phyloP scores from a whole-genome alignment of 1,284 basidiomycete genomes.

The Ustilago lituana region DNA sequence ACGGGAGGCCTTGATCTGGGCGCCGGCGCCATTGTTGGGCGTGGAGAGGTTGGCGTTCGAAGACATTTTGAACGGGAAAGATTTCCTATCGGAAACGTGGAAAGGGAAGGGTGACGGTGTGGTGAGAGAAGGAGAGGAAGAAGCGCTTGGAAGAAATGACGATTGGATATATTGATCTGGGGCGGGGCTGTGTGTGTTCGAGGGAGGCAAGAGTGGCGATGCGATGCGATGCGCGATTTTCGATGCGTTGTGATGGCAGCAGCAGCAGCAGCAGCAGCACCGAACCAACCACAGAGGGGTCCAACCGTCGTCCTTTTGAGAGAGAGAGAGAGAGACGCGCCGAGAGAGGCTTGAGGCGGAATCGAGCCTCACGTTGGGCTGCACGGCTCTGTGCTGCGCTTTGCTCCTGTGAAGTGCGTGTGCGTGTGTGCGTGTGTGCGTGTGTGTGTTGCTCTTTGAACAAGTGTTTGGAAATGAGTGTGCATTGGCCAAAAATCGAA shows the following conservation, averaged over 20 bases:
- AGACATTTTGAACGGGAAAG: conserved; percentile 33
- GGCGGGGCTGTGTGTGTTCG: not conserved
- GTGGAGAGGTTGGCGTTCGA: conserved; percentile 59
- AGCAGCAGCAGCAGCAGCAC: no score
- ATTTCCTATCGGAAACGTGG: not conserved
- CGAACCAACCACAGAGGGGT: no score
- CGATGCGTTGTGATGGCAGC: conserved; percentile 8
- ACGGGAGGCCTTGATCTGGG: conserved; percentile 62
- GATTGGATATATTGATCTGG: conserved; percentile 11
- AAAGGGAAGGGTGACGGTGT: conserved; percentile 1
- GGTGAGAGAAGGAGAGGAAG: conserved; percentile 1
- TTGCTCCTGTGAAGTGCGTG: not conserved
- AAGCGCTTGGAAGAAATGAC: not conserved
- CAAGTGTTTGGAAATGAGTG: no score
- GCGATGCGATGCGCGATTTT: conserved; percentile 11
- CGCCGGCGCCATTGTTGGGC: conserved; percentile 56
- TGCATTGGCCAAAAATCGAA: conserved; percentile 17
- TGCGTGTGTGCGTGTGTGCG: not conserved
- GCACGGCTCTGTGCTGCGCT: no score
- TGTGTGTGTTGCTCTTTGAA: no score
- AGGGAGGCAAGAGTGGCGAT: conserved; percentile 3
- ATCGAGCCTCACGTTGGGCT: not conserved
- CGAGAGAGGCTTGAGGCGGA: no score
- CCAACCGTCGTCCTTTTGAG: no score
- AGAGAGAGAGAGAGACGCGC: not conserved